Base-by-base conservation (phyloP, 129 eudicot genomes). In the Tagetes patula region DNA sequence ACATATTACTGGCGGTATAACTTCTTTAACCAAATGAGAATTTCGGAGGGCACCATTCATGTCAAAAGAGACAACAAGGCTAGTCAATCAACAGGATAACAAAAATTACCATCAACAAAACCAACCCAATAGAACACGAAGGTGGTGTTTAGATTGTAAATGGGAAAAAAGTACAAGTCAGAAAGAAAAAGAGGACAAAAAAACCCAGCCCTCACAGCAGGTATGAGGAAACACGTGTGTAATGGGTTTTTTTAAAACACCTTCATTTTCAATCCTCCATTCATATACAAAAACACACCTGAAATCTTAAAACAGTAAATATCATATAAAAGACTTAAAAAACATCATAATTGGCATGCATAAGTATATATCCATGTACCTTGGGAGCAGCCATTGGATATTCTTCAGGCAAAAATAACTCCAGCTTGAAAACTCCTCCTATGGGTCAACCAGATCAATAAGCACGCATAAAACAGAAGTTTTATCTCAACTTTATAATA, bases 311-410 rank as follows among this genome's bases (percentile, higher is more conserved):
- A 39, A 49, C 33, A 63, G 42, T 41, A 74, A 20, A 32, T 40
- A 66, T 67, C 73, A 54, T 66, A 67, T 14, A 42, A 30, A 14
- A 69, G 42, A 60, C 47, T 34, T 36, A 14, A 48, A 1, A 37
- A 6, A 47, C 63, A 31, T 45, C 11, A 64, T 56, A 54, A 58
- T 45, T 42, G 36, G 45, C 60, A 76, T 45, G 74, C 55, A 20
- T 46, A 60, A 14, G 33, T 47, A 47, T 48, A 52, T 34, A 31
- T 60, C 56, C 46, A 64, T n/a, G 40, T 80, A 84, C 88, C 88
- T 84, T 84, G 53, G 88, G 88, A 77, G 88, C 84, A 50, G 87
- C 84, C 87, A 84, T 84, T 32, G 87, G 87, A 73, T 84, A 84
- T 77, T 84, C 87, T 84, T 84, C 88, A 10, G 88, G 88, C 78